phyloP scores from a whole-genome alignment of 306 rosid genomes.

The Ormosia semicastrata region DNA sequence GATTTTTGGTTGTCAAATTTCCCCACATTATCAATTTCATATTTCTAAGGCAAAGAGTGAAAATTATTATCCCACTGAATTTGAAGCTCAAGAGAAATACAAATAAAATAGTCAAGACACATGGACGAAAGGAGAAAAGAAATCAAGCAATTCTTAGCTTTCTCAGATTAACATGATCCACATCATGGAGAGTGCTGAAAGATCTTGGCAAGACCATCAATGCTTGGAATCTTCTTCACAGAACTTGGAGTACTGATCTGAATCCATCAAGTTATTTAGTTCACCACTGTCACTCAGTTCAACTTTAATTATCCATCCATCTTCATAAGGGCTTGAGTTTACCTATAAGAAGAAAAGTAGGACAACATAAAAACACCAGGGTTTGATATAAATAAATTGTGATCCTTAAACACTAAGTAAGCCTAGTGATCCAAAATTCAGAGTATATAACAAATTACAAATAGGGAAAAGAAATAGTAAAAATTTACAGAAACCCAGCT shows the following conservation, averaged over 20 bases:
- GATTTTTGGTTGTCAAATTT: neutral
- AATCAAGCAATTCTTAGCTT: constrained; percentile 23
- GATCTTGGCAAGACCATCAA: constrained; percentile 35
- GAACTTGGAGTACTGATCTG: constrained; percentile 82
- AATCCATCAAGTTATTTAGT: constrained; percentile 75
- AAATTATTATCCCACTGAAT: constrained; percentile 7
- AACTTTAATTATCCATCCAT: constrained; percentile 92
- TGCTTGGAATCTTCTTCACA: constrained; percentile 89
- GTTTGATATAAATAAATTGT: neutral
- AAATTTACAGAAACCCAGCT: neutral
- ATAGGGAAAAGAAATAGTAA: neutral
- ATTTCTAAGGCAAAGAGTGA: neutral
- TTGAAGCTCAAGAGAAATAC: constrained; percentile 11
- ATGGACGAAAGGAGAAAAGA: neutral
- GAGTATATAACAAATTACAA: neutral
- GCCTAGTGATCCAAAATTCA: neutral
- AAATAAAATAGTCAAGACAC: constrained; percentile 15
- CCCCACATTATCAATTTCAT: neutral
- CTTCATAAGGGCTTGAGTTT: constrained; percentile 77
- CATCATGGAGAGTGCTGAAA: constrained; percentile 13
- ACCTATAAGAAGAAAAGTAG: constrained; percentile 39
- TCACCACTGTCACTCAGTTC: constrained; percentile 56
- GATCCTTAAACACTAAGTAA: neutral
- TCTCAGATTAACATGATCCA: constrained; percentile 25
- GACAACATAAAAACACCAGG: neutral